These are phyloP conservation scores for Seiridium cupressi DNA, from an alignment of 2,329 filamentous ascomycete genomes.

Conservation along the genomic window DNA sequence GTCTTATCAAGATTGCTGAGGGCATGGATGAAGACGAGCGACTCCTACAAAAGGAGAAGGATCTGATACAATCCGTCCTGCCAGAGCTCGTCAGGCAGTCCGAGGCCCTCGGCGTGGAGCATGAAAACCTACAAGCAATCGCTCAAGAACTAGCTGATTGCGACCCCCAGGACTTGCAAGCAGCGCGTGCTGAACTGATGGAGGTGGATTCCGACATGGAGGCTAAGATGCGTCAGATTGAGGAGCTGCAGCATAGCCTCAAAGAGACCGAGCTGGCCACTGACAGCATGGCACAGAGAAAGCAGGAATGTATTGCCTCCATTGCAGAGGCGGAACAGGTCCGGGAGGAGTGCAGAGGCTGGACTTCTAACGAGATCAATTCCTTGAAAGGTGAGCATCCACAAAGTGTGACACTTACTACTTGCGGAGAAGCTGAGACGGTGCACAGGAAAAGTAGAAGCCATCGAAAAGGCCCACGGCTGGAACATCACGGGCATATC, in stretches of 20 bases:
- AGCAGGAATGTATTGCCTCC: slow-evolving; percentile 67
- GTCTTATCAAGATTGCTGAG: slow-evolving; percentile 70
- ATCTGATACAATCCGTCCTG: slow-evolving; percentile 64
- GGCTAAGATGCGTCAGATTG: slow-evolving; percentile 66
- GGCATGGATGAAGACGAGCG: slow-evolving; percentile 75
- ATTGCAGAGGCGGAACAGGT: slow-evolving; percentile 82
- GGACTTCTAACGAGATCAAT: slow-evolving; percentile 79
- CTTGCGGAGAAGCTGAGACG: slow-evolving; percentile 32
- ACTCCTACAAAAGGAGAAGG: slow-evolving; percentile 65
- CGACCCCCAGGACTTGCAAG: slow-evolving; percentile 75
- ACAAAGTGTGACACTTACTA: neutral
- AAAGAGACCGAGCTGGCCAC: slow-evolving; percentile 66
- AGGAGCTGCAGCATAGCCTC: slow-evolving; percentile 64
- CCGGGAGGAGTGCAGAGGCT: slow-evolving; percentile 85
- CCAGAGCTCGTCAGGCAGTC: slow-evolving; percentile 63
- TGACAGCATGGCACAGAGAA: slow-evolving; percentile 61
- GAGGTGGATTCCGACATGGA: slow-evolving; percentile 66
- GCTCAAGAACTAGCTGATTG: slow-evolving; percentile 75
- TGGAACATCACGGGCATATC: slow-evolving; percentile 70
- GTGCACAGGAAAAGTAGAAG: slow-evolving; percentile 59
- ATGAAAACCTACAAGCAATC: slow-evolving; percentile 66
- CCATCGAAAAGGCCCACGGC: slow-evolving; percentile 63
- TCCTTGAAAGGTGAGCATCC: slow-evolving; percentile 67
- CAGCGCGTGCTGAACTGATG: slow-evolving; percentile 67
- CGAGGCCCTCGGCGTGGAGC: slow-evolving; percentile 61